These are phyloP conservation scores for Pisolithus marmoratus DNA, from an alignment of 768 basidiomycete species.

Conservation along the genomic window DNA sequence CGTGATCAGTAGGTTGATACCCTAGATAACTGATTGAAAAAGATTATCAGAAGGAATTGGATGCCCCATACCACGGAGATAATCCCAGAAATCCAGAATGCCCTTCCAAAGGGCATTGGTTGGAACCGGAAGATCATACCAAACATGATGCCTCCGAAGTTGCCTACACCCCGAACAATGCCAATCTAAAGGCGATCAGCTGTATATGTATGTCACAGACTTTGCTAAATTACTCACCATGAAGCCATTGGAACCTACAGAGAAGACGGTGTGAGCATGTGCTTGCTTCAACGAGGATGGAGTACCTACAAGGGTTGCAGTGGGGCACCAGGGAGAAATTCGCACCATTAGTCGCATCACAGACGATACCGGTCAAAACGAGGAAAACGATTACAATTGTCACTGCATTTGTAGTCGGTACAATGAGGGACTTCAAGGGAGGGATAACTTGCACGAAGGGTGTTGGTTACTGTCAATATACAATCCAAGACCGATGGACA, in stretches of 20 bases:
- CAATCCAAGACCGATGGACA: constrained; percentile 41
- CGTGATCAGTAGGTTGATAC: constrained; percentile 13
- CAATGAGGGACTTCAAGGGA: neutral
- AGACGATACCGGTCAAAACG: constrained; percentile 33
- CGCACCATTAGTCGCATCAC: constrained; percentile 43
- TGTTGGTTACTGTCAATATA: constrained; percentile 28
- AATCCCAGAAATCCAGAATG: constrained; percentile 43
- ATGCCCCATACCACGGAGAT: constrained; percentile 30
- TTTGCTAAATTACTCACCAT: constrained; percentile 19
- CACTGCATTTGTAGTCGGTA: constrained; percentile 12
- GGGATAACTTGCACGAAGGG: constrained; percentile 14
- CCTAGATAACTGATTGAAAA: constrained; percentile 5
- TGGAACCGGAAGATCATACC: constrained; percentile 46
- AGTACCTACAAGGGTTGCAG: constrained; percentile 37
- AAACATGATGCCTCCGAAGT: constrained; percentile 35
- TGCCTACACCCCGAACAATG: no score
- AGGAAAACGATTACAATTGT: constrained; percentile 34
- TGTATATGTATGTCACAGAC: no score
- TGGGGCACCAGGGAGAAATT: constrained; percentile 49
- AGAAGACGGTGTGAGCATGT: neutral
- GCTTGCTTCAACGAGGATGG: constrained; percentile 1
- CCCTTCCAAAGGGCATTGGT: constrained; percentile 32
- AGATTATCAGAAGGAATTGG: neutral
- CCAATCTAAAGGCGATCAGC: no score
- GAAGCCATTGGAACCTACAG: constrained; percentile 26